Evolutionary conservation across 352 stramenopile genomes (phyloP).

Genomic region (Phytophthora melonis): DNA sequence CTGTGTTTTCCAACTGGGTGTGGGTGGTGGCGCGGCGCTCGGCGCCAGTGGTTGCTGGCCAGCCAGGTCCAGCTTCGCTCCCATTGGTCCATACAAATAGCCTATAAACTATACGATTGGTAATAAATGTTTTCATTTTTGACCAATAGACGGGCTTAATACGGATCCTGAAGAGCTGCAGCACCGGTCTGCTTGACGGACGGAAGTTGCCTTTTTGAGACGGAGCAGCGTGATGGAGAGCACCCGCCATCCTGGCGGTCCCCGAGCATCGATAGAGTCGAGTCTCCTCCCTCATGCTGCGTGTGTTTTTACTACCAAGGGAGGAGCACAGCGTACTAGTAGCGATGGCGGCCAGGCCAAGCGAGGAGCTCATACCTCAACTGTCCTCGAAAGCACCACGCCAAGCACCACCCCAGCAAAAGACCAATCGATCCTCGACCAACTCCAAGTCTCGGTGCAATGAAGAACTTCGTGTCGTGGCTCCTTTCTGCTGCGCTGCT

Average conservation of each 20-base stretch:
- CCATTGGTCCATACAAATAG: slow-evolving; percentile 40
- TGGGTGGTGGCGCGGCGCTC: slow-evolving; percentile 24
- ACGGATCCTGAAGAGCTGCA: slow-evolving; percentile 11
- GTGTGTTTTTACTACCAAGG: slow-evolving; percentile 13
- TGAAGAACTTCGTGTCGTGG: slow-evolving; percentile 25
- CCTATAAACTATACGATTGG: background rate
- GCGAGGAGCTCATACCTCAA: slow-evolving; percentile 35
- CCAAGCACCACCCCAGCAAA: slow-evolving; percentile 7
- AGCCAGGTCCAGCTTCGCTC: slow-evolving; percentile 27
- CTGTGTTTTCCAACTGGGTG: slow-evolving; percentile 48
- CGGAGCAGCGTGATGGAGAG: slow-evolving; percentile 33
- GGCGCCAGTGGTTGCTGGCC: slow-evolving; percentile 40
- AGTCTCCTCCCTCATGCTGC: slow-evolving; percentile 28
- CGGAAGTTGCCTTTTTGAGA: slow-evolving; percentile 29
- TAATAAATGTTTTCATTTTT: slow-evolving; percentile 7
- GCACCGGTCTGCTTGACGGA: slow-evolving; percentile 2
- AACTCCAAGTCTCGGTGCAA: background rate
- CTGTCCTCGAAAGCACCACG: slow-evolving; percentile 21
- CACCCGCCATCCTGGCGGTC: slow-evolving; percentile 11
- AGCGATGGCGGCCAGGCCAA: background rate
- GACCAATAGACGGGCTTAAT: slow-evolving; percentile 14
- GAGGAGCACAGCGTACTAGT: background rate
- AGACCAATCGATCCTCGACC: background rate
- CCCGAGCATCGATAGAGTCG: slow-evolving; percentile 25
- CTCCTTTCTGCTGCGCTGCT: slow-evolving; percentile 20